These are phyloP conservation scores for Astraeus odoratus DNA, from an alignment of 768 basidiomycete genomes.

Conservation along the genomic window DNA sequence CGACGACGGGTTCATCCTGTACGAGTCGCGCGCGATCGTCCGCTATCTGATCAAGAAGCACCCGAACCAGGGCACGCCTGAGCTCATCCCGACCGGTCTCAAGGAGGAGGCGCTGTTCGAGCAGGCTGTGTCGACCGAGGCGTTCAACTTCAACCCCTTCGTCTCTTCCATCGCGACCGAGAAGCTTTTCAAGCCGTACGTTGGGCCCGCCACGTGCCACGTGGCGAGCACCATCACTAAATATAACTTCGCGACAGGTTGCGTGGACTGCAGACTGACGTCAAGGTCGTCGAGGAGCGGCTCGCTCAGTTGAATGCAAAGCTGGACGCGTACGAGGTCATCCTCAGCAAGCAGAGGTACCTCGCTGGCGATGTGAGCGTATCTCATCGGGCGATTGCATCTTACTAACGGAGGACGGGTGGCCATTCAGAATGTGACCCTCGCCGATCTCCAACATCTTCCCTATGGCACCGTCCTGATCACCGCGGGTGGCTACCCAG, in stretches of 20 bases:
- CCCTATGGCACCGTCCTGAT: conserved; percentile 34
- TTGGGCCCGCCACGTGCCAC: not conserved
- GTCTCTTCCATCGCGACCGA: conserved; percentile 38
- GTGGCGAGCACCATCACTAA: conserved; percentile 1
- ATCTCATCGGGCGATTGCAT: not conserved
- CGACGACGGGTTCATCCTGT: too few relatives aligned
- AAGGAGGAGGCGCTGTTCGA: conserved; percentile 28
- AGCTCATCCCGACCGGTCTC: conserved; percentile 34
- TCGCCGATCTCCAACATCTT: conserved; percentile 55
- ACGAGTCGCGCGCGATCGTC: too few relatives aligned
- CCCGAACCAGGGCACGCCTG: too few relatives aligned
- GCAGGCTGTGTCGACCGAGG: conserved; percentile 39
- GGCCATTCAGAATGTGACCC: conserved; percentile 35
- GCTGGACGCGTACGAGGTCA: conserved; percentile 46
- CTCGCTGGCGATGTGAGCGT: conserved; percentile 47
- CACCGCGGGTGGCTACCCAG: conserved; percentile 15
- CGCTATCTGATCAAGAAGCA: too few relatives aligned
- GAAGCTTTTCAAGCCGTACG: conserved; percentile 46
- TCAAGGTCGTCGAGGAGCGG: conserved; percentile 11
- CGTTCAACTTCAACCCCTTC: conserved; percentile 40
- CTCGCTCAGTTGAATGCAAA: conserved; percentile 22
- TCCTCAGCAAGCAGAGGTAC: conserved; percentile 49
- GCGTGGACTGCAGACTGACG: conserved; percentile 18
- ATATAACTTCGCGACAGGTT: conserved; percentile 6
- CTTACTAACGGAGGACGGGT: not conserved